These are phyloP conservation scores for Cyclotella choctawhatcheeana DNA, from an alignment of 108 stramenopile species.

Conservation along the genomic window DNA sequence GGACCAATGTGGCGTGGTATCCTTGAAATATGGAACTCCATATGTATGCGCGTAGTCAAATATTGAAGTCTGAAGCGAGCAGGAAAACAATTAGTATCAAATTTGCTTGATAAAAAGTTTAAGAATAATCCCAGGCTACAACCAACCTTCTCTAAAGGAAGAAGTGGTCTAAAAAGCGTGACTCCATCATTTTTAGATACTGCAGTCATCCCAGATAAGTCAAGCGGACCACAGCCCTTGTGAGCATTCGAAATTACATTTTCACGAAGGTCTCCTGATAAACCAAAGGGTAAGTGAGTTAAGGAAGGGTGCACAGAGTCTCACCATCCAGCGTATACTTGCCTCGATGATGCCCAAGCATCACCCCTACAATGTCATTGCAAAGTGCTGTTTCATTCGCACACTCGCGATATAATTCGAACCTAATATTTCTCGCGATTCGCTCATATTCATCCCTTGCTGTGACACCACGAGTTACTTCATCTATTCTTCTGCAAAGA, in stretches of 20 bases:
- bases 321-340: neutral
- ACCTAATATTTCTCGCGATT: slow-evolving; percentile 86
- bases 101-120: too few relatives aligned
- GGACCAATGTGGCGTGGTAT: slow-evolving; percentile 94
- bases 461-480: slow-evolving; percentile 93
- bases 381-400: slow-evolving; percentile 28
- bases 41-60: slow-evolving; percentile 92
- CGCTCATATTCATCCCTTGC: slow-evolving; percentile 95
- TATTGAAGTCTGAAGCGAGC: slow-evolving; percentile 38
- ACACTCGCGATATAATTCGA: slow-evolving; percentile 78
- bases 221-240: slow-evolving; percentile 89
- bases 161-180: slow-evolving; percentile 85
- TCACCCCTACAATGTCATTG: slow-evolving; percentile 64
- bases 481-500: slow-evolving; percentile 74
- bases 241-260: slow-evolving; percentile 96
- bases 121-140: neutral
- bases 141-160: slow-evolving; percentile 74
- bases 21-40: slow-evolving; percentile 97
- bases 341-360: slow-evolving; percentile 96
- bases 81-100: too few relatives aligned
- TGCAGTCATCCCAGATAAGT: slow-evolving; percentile 89
- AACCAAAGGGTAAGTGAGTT: neutral
- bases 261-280: slow-evolving; percentile 89
- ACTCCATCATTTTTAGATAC: slow-evolving; percentile 90
- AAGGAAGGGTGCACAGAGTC: neutral